Percentiles rank a stretch among this genome's conserved stretches.
Conservation (phyloP, 331 rosid species). For the Spiraea crenata region DNA sequence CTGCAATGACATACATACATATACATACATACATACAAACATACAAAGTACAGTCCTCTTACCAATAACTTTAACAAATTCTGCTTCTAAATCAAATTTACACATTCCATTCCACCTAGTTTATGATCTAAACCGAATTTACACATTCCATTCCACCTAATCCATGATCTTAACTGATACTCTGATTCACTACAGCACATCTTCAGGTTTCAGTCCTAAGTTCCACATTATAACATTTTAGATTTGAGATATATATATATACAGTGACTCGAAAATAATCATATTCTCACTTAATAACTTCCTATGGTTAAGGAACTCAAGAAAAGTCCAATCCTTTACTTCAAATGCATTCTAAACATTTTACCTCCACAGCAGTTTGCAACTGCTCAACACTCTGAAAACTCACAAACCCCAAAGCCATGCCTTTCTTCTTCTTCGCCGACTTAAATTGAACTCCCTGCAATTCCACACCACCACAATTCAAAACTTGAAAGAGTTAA, state of each 20-base stretch:
- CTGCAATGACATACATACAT: not conserved
- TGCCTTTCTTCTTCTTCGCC: conserved; percentile 89
- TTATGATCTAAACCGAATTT: too few species aligned
- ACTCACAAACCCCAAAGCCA: conserved; percentile 65
- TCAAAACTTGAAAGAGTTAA: not conserved
- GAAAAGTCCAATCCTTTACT: not conserved
- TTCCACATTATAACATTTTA: too few species aligned
- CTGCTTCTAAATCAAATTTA: too few species aligned
- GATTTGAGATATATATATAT: too few species aligned
- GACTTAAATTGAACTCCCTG: conserved; percentile 64
- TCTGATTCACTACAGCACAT: not conserved
- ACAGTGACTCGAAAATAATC: too few species aligned
- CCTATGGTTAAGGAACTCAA: not conserved
- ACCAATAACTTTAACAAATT: not conserved
- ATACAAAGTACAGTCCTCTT: not conserved
- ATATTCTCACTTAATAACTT: too few species aligned
- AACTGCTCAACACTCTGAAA: conserved; percentile 71
- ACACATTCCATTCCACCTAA: too few species aligned
- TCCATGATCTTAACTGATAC: too few species aligned
- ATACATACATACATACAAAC: not conserved
- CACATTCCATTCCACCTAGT: too few species aligned
- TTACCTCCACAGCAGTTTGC: conserved; percentile 59
- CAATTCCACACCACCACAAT: not conserved
- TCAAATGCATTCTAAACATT: too few species aligned
- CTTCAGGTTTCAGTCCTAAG: not conserved